A percentile compares a stretch with the other conserved stretches of the same genome.
Conservation (phyloP, 768 basidiomycete genomes). For the Russula ochroleuca region DNA sequence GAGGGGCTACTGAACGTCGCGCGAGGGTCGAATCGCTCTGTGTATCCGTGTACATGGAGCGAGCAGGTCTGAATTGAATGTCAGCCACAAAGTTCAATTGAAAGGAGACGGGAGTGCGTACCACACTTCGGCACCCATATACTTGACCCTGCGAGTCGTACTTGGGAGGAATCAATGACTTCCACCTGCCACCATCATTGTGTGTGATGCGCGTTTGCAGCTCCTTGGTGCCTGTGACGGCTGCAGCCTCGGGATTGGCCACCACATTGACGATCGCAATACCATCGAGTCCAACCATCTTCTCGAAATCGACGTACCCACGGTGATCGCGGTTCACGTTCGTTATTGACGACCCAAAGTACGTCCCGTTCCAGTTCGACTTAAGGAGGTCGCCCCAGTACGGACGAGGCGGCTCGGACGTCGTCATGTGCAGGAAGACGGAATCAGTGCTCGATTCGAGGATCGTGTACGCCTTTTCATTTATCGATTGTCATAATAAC, state of each 20-base stretch:
- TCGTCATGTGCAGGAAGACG: conserved; percentile 95
- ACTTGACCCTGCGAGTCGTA: conserved; percentile 66
- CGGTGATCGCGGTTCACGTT: conserved; percentile 84
- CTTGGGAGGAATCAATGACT: conserved; percentile 67
- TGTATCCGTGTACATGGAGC: conserved; percentile 93
- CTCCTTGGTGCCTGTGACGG: conserved; percentile 63
- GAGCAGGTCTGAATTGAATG: conserved; percentile 60
- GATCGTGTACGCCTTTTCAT: conserved; percentile 79
- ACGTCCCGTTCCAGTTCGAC: conserved; percentile 98
- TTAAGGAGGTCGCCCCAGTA: conserved; percentile 91
- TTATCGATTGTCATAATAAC: neutral
- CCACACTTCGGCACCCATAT: conserved; percentile 69
- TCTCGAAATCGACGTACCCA: conserved; percentile 97
- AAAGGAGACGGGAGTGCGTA: conserved; percentile 34
- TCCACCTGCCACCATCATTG: conserved; percentile 97
- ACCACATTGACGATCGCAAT: conserved; percentile 93
- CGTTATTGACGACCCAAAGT: conserved; percentile 82
- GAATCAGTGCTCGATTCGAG: conserved; percentile 91
- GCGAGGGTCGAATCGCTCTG: conserved; percentile 82
- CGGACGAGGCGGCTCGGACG: conserved; percentile 66
- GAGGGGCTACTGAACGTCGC: conserved; percentile 94
- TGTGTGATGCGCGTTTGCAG: conserved; percentile 89
- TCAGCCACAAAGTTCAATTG: neutral
- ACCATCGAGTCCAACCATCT: conserved; percentile 92
- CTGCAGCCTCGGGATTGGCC: conserved; percentile 71